Conservation (phyloP, 1,284 basidiomycete species). For the Stygiomarasmius scandens region DNA sequence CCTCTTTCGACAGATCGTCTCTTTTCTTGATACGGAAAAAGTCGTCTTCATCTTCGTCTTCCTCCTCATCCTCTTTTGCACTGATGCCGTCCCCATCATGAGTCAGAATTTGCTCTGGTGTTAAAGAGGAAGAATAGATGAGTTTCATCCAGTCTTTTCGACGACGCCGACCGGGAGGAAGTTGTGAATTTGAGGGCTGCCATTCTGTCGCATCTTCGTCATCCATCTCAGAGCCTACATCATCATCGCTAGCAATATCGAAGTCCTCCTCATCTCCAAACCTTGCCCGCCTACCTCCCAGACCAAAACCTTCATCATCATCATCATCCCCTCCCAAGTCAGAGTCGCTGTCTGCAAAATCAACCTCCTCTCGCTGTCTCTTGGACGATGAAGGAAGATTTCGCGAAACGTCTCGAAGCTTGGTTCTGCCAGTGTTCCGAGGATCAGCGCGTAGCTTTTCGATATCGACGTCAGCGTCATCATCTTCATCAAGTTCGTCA, state of each 20-base stretch:
- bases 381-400: slow-evolving; percentile 38
- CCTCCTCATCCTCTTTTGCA: slow-evolving; percentile 20
- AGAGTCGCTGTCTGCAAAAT: slow-evolving; percentile 83
- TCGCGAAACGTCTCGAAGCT: slow-evolving; percentile 50
- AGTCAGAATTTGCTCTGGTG: slow-evolving; percentile 71
- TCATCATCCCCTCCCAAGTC: slow-evolving; percentile 63
- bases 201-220: slow-evolving; percentile 55
- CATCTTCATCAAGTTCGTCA: slow-evolving; percentile 27
- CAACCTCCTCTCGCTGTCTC: slow-evolving; percentile 47
- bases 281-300: slow-evolving; percentile 29
- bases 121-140: slow-evolving; percentile 77
- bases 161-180: slow-evolving; percentile 40
- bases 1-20: slow-evolving; percentile 42
- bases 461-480: slow-evolving; percentile 15
- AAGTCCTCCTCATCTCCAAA: slow-evolving; percentile 57
- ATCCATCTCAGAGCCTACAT: slow-evolving; percentile 44
- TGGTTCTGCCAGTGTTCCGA: slow-evolving; percentile 31
- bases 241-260: slow-evolving; percentile 60
- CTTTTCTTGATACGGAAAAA: slow-evolving; percentile 69
- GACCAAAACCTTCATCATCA: slow-evolving; percentile 32
- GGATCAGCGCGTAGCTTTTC: slow-evolving; percentile 27
- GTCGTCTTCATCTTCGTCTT: slow-evolving; percentile 46
- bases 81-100: slow-evolving; percentile 31
- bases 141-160: slow-evolving; percentile 83
- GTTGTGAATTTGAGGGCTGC: slow-evolving; percentile 61